phyloP scores from a whole-genome alignment of 208 protist genomes.

The Trypanosoma lewisi region DNA sequence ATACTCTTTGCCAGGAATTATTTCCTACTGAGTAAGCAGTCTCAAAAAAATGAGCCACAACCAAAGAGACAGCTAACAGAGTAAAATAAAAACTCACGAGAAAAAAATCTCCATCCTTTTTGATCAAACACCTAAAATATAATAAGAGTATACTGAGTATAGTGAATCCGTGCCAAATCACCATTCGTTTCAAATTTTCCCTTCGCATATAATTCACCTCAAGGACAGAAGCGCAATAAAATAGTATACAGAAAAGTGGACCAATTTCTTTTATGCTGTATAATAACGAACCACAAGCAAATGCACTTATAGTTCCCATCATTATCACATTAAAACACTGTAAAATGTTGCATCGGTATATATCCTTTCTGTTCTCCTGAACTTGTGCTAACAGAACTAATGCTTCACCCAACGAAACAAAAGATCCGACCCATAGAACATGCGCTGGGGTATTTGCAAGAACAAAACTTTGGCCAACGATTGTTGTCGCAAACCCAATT shows the following conservation, averaged over 20 bases:
- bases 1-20: conserved; percentile 7
- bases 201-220: neutral
- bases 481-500: neutral
- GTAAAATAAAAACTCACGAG: neutral
- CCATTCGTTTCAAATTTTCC: neutral
- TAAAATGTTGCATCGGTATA: neutral
- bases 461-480: neutral
- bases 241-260: conserved; percentile 1
- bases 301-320: conserved; percentile 7
- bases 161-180: neutral
- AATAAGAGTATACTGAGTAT: conserved; percentile 5
- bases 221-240: conserved; percentile 11
- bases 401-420: conserved; percentile 14
- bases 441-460: neutral
- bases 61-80: neutral
- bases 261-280: conserved; percentile 6
- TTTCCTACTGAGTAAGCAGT: neutral
- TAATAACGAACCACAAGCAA: conserved; percentile 7
- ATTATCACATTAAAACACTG: neutral
- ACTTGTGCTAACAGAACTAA: neutral
- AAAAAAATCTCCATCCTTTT: neutral
- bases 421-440: conserved; percentile 12
- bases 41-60: conserved; percentile 2
- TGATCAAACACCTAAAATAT: neutral
- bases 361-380: neutral